phyloP scores from a whole-genome alignment of 225 moss, liverwort and hornwort species.

The Neckera pumila region DNA sequence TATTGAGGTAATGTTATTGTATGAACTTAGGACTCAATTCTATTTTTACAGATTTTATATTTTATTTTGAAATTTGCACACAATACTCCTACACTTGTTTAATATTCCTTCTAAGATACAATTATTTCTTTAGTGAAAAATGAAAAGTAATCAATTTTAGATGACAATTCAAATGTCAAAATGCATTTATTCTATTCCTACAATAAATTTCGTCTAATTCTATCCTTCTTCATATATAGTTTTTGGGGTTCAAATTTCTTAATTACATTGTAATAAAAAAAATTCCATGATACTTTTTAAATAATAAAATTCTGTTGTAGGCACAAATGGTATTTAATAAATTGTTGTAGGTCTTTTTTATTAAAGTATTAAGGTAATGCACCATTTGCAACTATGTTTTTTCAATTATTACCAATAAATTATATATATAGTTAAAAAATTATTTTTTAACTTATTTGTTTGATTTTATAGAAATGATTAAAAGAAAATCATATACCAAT shows the following conservation, averaged over 20 bases:
- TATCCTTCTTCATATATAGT: neutral
- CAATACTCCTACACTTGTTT: neutral
- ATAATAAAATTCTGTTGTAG: too few relatives aligned
- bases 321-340: neutral
- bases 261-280: neutral
- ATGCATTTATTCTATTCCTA: neutral
- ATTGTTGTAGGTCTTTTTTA: neutral
- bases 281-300: too few relatives aligned
- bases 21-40: neutral
- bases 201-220: neutral
- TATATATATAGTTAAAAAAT: neutral
- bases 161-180: neutral
- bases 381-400: neutral
- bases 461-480: neutral
- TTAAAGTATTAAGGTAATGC: too few relatives aligned
- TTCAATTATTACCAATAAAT: neutral
- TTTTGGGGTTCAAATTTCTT: too few relatives aligned
- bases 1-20: neutral
- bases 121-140: accelerated
- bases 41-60: neutral
- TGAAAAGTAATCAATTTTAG: neutral
- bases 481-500: neutral
- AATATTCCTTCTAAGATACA: neutral
- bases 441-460: neutral
- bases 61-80: neutral